Percentiles rank a stretch among this genome's conserved stretches.
These are phyloP conservation scores for Conringia planisiliqua DNA, from an alignment of 345 rosid genomes.

Conservation along the genomic window DNA sequence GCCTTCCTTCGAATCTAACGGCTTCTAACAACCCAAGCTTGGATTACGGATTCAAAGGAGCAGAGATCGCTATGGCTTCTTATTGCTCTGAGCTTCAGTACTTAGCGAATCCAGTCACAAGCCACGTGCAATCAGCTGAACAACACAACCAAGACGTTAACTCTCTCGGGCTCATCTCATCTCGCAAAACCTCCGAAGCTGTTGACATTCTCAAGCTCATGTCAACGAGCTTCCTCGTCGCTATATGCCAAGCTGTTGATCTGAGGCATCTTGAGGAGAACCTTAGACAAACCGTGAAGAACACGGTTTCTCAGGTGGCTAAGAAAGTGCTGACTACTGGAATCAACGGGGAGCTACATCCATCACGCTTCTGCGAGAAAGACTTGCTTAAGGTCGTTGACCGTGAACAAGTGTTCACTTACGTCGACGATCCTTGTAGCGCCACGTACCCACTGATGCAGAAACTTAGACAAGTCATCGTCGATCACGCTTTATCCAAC, in stretches of 20 bases:
- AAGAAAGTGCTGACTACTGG: conserved; percentile 51
- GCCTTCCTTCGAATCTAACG: conserved; percentile 71
- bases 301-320: conserved; percentile 53
- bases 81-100: conserved; percentile 77
- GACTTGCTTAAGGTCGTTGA: conserved; percentile 59
- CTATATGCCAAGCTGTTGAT: conserved; percentile 68
- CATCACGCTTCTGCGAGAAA: conserved; percentile 59
- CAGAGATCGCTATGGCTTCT: conserved; percentile 84
- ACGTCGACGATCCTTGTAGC: conserved; percentile 65
- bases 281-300: conserved; percentile 54
- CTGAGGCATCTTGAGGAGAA: conserved; percentile 73
- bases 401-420: conserved; percentile 47
- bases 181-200: conserved; percentile 64
- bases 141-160: conserved; percentile 84
- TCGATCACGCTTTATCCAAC: conserved; percentile 55
- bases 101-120: conserved; percentile 74
- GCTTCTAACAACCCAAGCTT: conserved; percentile 64
- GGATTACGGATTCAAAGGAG: conserved; percentile 81
- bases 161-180: conserved; percentile 64
- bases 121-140: conserved; percentile 70
- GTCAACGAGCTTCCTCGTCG: conserved; percentile 64
- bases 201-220: conserved; percentile 63
- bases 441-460: conserved; percentile 59
- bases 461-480: conserved; percentile 58
- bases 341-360: conserved; percentile 58